Base-by-base conservation (phyloP, 306 rosid species). In the Argentina anserina region DNA sequence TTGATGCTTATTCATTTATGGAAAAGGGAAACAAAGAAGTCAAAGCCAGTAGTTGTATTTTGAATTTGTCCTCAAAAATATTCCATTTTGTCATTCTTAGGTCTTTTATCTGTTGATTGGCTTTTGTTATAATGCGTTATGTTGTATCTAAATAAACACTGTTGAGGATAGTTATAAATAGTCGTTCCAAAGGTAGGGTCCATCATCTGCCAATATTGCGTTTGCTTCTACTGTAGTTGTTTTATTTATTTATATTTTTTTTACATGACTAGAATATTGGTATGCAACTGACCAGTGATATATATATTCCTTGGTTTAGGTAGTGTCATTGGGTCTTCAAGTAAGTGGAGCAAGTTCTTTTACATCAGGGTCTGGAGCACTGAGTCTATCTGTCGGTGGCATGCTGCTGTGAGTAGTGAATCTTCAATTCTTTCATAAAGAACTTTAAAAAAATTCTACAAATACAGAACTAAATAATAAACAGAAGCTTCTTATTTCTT, bases 321-420 rank as follows among this genome's bases (percentile, higher is more conserved):
- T 70, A 15, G 77, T 80, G 76, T 59, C 97, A 14, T 74, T 89
- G 91, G 88, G 81, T 77, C 81, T 91, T 37, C 92, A 91, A 84
- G 89, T 80, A 67, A 65, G 81, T 72, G 97, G 86, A 72, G 88
- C 90, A 42, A 87, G 90, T 75, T 83, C 91, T 39, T 81, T 69
- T 42, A 76, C 79, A 63, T 76, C 96, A 36, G 85, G 87, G 55
- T 78, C 80, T 69, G 88, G 78, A 73, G 74, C 88, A 37, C 70
- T 83, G 85, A 87, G 82, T 77, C 85, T 91, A 41, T 87, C 97
- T 14, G 86, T 87, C 40, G 97, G 97, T 69, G 91, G 96, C 86
- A 87, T 89, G 86, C 85, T 89, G 69, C 77, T 89, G 97, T 91
- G 82, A 91, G 36, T 33, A 33, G 36, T 33, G 36, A 33, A 33